phyloP scores from a whole-genome alignment of 192 early-diverging fungal species.

The Powellomyces hirtus region DNA sequence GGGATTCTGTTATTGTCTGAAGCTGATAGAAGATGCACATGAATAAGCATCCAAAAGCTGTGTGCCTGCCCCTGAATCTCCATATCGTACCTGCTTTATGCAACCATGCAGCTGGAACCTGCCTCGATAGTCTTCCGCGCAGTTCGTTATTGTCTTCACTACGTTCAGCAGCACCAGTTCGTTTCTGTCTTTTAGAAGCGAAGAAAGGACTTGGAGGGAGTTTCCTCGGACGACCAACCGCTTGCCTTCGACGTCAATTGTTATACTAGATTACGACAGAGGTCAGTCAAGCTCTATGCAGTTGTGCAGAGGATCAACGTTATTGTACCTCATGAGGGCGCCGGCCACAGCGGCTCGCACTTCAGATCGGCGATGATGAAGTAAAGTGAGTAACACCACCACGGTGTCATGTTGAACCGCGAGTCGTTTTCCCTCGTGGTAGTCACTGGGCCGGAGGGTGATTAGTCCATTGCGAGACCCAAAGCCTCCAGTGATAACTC shows the following conservation, averaged over 20 bases:
- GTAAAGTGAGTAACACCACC: constrained; percentile 34
- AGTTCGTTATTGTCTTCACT: constrained; percentile 54
- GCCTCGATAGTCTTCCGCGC: constrained; percentile 60
- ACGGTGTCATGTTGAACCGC: constrained; percentile 40
- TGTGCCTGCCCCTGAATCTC: neutral
- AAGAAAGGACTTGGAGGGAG: constrained; percentile 29
- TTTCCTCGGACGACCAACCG: constrained; percentile 47
- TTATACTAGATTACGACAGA: constrained; percentile 32
- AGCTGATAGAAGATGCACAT: constrained; percentile 21
- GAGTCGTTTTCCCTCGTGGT: constrained; percentile 40
- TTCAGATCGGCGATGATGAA: constrained; percentile 35
- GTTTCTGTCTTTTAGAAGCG: constrained; percentile 46
- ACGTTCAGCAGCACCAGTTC: constrained; percentile 49
- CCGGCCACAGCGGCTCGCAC: constrained; percentile 54
- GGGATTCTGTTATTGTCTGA: constrained; percentile 30
- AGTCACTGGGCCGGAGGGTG: constrained; percentile 49
- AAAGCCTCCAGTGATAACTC: neutral
- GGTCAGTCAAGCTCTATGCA: no score
- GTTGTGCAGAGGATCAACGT: no score
- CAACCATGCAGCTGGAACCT: constrained; percentile 51
- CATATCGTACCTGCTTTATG: constrained; percentile 41
- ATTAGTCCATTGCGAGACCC: neutral
- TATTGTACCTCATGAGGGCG: constrained; percentile 47
- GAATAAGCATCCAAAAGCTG: neutral
- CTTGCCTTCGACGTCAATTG: constrained; percentile 56